phyloP scores from a whole-genome alignment of 371 early-diverging fungal species.

The Apophysomyces ossiformis region DNA sequence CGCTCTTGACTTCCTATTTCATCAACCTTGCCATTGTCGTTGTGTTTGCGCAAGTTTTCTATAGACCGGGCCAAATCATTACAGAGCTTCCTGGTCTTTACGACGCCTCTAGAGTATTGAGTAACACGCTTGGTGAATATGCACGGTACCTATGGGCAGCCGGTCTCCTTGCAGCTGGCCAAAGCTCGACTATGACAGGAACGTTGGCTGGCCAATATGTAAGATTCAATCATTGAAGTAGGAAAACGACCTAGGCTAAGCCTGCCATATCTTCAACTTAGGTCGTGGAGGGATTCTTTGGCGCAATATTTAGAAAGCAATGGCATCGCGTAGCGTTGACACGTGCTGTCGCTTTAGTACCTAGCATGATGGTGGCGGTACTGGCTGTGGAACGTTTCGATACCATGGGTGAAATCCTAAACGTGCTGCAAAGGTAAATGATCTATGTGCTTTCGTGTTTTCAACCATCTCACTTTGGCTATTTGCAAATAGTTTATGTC shows the following conservation, averaged over 20 bases:
- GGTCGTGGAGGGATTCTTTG: conserved; percentile 70
- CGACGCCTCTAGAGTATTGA: conserved; percentile 67
- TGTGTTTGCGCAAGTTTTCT: conserved; percentile 71
- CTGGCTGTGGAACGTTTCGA: conserved; percentile 66
- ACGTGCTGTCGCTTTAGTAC: conserved; percentile 69
- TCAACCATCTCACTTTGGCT: neutral
- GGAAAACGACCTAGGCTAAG: neutral
- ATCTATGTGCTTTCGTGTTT: neutral
- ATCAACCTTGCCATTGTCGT: conserved; percentile 78
- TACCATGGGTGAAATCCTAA: conserved; percentile 70
- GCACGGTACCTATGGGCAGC: conserved; percentile 72
- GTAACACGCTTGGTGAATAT: conserved; percentile 55
- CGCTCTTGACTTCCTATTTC: conserved; percentile 66
- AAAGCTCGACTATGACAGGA: conserved; percentile 78
- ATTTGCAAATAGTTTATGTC: conserved; percentile 52
- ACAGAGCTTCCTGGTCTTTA: conserved; percentile 52
- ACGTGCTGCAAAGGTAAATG: conserved; percentile 68
- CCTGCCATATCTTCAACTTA: neutral
- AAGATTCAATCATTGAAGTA: neutral
- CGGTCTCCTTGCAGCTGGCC: conserved; percentile 75
- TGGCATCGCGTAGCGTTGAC: conserved; percentile 76
- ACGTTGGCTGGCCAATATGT: conserved; percentile 78
- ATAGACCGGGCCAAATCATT: conserved; percentile 38
- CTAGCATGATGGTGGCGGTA: conserved; percentile 69
- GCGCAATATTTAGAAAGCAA: conserved; percentile 62